A percentile compares a stretch with the other conserved stretches of the same genome.
phyloP scores from a whole-genome alignment of 73 alveolate species.

The Paramecium sexaurelia region DNA sequence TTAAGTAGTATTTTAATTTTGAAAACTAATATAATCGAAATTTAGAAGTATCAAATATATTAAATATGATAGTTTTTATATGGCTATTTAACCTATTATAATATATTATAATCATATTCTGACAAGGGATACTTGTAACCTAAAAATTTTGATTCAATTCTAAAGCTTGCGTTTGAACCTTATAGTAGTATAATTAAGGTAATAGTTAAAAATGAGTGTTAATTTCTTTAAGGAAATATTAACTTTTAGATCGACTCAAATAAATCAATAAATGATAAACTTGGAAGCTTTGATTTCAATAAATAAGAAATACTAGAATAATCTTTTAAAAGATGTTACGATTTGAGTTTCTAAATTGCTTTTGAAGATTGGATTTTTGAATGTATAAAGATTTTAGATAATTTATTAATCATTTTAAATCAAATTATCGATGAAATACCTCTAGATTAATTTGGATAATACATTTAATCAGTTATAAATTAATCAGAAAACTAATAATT shows the following conservation, averaged over 20 bases:
- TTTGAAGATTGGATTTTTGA: conserved; percentile 52
- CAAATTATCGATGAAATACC: neutral
- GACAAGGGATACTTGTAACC: conserved; percentile 21
- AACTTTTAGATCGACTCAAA: neutral
- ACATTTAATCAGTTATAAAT: neutral
- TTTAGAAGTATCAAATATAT: neutral
- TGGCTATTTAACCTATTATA: neutral
- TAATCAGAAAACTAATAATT: neutral
- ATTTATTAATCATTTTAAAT: neutral
- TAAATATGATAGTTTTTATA: neutral
- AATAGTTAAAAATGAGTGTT: neutral
- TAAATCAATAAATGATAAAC: neutral
- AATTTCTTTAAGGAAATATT: neutral
- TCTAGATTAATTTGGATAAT: neutral
- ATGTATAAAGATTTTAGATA: neutral
- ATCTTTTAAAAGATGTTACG: conserved; percentile 18
- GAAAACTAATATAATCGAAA: conserved; percentile 30
- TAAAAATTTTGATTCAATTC: neutral
- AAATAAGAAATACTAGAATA: conserved; percentile 11
- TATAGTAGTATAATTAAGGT: neutral
- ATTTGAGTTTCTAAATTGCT: conserved; percentile 36
- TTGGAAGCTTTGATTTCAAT: neutral
- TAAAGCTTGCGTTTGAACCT: conserved; percentile 40
- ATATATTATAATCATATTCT: neutral
- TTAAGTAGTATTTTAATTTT: neutral